Base-by-base conservation (phyloP, 116 monocot genomes). In the Posidonia oceanica region DNA sequence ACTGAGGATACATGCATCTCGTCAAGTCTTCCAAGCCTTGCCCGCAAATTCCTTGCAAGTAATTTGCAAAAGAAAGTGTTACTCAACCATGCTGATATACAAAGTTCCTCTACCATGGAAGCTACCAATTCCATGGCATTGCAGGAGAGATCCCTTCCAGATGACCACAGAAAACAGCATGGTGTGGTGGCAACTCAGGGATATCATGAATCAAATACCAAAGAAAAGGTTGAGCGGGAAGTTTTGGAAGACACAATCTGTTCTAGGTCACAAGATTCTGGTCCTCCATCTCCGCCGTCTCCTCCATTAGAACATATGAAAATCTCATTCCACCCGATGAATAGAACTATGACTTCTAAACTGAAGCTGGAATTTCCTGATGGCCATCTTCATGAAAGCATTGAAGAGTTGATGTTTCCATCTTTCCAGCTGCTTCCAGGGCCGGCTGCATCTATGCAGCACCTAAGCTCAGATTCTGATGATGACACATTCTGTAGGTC, bases 281-380 rank as follows among this genome's bases (percentile, higher is more conserved):
- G 67, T 66, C 58, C 81, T 69, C 36, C 76, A 58, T 72, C 78
- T 53, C 67, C 67, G 51, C 82, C 84, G 23, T 95, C 95, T 64
- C 94, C 93, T 15, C 94, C 94, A 59, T 76, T 99, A 62, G 86
- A 99, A 60, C 82, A 84, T 62, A 99, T 99, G 94, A 93, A 99
- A 76, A 83, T 99, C 23, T 88, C 93, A 55, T 91, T 84, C 54
- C 80, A 84, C 58, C 99, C 99, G 41, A 78, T 90, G 74, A 88
- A 88, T 82, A 72, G 81, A 37, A 70, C 67, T 21, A 83, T 77
- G 40, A 64, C 67, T 54, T 88, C 86, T 41, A 85, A 79, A 69
- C 36, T 90, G 73, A 86, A 86, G 76, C 58, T 88, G 66, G 81
- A 90, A 61, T 86, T 85, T 70, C 72, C 82, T 17, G 72, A 77